phyloP scores from a whole-genome alignment of 441 rosid species.

The Adansonia madagascariensis region DNA sequence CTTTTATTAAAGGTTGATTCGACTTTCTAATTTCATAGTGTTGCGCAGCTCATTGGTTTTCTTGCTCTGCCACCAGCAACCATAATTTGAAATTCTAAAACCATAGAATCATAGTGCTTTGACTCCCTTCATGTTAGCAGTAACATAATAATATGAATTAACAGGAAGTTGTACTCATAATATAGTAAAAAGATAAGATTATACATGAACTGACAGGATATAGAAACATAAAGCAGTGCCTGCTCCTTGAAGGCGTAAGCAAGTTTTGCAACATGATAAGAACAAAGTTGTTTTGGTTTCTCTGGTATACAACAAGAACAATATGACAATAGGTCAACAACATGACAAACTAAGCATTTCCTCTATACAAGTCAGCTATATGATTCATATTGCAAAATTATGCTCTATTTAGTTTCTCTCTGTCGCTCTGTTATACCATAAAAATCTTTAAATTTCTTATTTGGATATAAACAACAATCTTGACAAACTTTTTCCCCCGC shows the following conservation, averaged over 20 bases:
- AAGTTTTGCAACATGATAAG: neutral
- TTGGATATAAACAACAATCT: constrained; percentile 6
- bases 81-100: neutral
- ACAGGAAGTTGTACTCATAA: constrained; percentile 3
- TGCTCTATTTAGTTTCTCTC: neutral
- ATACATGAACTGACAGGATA: constrained; percentile 8
- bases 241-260: neutral
- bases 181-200: neutral
- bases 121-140: constrained; percentile 5
- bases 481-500: constrained; percentile 9
- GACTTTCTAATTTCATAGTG: neutral
- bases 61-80: neutral
- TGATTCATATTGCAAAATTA: constrained; percentile 12
- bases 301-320: neutral
- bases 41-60: constrained; percentile 8
- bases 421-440: neutral
- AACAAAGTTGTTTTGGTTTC: neutral
- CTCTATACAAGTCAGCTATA: neutral
- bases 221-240: neutral
- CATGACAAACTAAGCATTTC: neutral
- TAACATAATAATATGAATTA: constrained; percentile 2
- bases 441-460: constrained; percentile 11
- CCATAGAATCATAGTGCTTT: neutral
- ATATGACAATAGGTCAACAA: neutral
- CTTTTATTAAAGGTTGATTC: neutral